A percentile compares a stretch with the other conserved stretches of the same genome.
These are phyloP conservation scores for Ogataea pignaliae DNA, from an alignment of 805 yeast species.

Conservation along the genomic window DNA sequence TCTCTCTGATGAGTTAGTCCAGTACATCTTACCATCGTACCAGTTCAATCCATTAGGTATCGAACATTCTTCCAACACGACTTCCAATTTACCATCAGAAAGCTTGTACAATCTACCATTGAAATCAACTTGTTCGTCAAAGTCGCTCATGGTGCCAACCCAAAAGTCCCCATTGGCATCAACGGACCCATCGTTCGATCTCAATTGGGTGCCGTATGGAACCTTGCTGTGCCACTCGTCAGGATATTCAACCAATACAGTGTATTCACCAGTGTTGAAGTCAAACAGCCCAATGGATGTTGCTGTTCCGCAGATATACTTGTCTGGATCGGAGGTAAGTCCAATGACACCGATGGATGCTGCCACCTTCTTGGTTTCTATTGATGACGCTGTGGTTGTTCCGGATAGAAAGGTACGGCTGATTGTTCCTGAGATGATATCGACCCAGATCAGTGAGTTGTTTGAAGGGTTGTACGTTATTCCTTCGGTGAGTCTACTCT, in stretches of 20 bases:
- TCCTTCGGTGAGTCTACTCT: conserved; percentile 59
- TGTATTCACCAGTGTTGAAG: conserved; percentile 36
- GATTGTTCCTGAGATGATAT: conserved; percentile 38
- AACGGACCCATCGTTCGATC: conserved; percentile 82
- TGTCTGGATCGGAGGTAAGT: conserved; percentile 52
- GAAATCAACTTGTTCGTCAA: conserved; percentile 24
- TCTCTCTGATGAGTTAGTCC: conserved; percentile 48
- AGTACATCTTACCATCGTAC: conserved; percentile 40
- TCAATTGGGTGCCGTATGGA: conserved; percentile 28
- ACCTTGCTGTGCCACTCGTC: conserved; percentile 32
- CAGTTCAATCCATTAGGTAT: conserved; percentile 76
- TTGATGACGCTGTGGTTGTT: conserved; percentile 16
- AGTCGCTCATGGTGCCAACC: conserved; percentile 70
- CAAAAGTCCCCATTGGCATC: conserved; percentile 74
- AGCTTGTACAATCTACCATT: conserved; percentile 55
- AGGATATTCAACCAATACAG: conserved; percentile 36
- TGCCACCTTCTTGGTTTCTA: conserved; percentile 32
- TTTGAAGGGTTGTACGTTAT: conserved; percentile 56
- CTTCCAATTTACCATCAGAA: conserved; percentile 20
- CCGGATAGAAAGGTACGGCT: conserved; percentile 30
- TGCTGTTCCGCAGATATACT: conserved; percentile 57
- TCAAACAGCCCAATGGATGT: conserved; percentile 58
- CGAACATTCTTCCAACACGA: conserved; percentile 35
- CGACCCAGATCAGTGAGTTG: conserved; percentile 48
- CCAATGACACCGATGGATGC: conserved; percentile 69